Evolutionary conservation across 2,329 filamentous ascomycete genomes (phyloP), one percentile per base, ranked within the genome.

Genomic region (Tolypocladium pustulatum): DNA sequence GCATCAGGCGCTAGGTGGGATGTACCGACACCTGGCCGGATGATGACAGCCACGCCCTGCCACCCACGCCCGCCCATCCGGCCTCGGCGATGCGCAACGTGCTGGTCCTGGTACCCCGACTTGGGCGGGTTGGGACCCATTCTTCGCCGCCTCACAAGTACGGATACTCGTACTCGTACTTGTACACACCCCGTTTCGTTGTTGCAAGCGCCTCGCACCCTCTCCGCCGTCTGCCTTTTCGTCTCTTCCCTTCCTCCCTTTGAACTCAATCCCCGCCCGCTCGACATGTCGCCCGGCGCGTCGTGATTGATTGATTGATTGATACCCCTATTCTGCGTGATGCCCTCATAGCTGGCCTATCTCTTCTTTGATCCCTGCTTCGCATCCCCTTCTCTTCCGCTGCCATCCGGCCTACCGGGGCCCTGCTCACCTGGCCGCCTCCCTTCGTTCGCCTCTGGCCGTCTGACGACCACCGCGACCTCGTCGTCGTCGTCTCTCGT

Each of bases 261-360:
- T 12, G 12, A 10, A 7, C 30, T 13, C 17, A 15, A 34, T 30
- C 46, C 10, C 25, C 20, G 17, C 30, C 22, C 49, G 7, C 49
- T 52, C 49, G 49, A 52, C 49, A 65, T 67, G 65, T 65, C 61
- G 62, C 63, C 63, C 64, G 66, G 62, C 64, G 67, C 62, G 61
- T 64, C 64, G 60, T 66, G 61, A 62, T 58, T n/a, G n/a, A n/a
- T n/a, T n/a, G n/a, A n/a, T n/a, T n/a, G n/a, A n/a, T n/a, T 40
- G 53, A 40, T 30, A 43, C 20, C 8, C 27, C 55, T 58, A 62
- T 61, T 49, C 55, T 57, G 61, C 60, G 64, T 64, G 59, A 69
- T 68, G 65, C 64, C 59, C 64, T 62, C 64, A 67, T 69, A 71
- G 67, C 65, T 64, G 67, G 66, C 57, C 64, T 68, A 68, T 66